These are phyloP conservation scores for Colletotrichum sp. DNA, from an alignment of 2,329 filamentous ascomycete species.

Conservation along the genomic window DNA sequence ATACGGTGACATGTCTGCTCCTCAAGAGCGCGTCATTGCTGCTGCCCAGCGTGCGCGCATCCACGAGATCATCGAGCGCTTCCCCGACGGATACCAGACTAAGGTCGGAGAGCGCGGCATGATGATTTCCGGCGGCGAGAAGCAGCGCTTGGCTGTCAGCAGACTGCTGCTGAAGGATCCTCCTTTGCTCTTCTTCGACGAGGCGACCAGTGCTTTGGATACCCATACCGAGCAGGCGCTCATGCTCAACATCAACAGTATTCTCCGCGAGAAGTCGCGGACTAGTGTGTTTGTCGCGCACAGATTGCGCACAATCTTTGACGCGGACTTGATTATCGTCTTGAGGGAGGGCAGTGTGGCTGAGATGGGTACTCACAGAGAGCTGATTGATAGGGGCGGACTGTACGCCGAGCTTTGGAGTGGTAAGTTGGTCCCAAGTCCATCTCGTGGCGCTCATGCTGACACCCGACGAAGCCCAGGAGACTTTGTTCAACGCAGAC, in stretches of 20 bases:
- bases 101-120: conserved; percentile 92
- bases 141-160: conserved; percentile 86
- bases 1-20: conserved; percentile 84
- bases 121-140: conserved; percentile 97
- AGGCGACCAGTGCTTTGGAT: conserved; percentile 90
- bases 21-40: conserved; percentile 72
- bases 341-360: conserved; percentile 83
- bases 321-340: conserved; percentile 92
- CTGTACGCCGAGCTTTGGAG: conserved; percentile 93
- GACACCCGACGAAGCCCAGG: conserved; percentile 56
- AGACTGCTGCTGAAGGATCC: conserved; percentile 88
- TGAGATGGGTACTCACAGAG: conserved; percentile 85
- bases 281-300: conserved; percentile 97
- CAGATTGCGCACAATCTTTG: conserved; percentile 89
- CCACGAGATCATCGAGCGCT: conserved; percentile 78
- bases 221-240: conserved; percentile 93
- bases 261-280: conserved; percentile 83
- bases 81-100: conserved; percentile 89
- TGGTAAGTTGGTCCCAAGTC: conserved; percentile 57
- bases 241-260: conserved; percentile 90
- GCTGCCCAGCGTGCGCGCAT: conserved; percentile 86
- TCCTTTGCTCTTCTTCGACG: conserved; percentile 90
- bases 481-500: conserved; percentile 60
- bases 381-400: conserved; percentile 78
- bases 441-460: neutral